phyloP scores from a whole-genome alignment of 139 green algal species.

The Diplosphaera chodatii region DNA sequence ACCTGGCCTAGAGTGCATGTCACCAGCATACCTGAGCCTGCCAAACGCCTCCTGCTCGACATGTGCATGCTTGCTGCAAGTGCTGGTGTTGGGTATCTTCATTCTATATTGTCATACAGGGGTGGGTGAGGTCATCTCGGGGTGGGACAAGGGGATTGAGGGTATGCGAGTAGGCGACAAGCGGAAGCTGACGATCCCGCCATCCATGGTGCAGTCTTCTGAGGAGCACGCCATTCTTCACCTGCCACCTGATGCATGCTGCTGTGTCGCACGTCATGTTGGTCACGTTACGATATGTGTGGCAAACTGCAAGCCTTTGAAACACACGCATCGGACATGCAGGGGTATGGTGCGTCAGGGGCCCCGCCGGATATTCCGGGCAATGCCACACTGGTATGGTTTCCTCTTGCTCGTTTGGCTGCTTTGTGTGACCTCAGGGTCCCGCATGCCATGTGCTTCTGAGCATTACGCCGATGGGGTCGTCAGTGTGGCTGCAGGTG shows the following conservation, averaged over 20 bases:
- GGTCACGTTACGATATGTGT: no score
- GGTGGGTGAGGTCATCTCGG: slow-evolving; percentile 66
- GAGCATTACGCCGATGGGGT: no score
- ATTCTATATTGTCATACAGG: no score
- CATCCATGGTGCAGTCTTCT: slow-evolving; percentile 50
- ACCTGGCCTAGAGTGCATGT: no score
- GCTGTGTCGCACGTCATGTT: no score
- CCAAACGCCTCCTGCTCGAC: no score
- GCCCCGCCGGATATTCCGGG: slow-evolving; percentile 56
- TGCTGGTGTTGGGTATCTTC: no score
- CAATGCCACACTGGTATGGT: slow-evolving; percentile 51
- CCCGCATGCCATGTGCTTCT: no score
- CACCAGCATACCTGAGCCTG: background rate
- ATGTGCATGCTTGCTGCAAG: background rate
- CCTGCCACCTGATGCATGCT: background rate
- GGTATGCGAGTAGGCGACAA: slow-evolving; percentile 92
- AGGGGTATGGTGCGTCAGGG: slow-evolving; percentile 66
- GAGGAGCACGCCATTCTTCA: background rate
- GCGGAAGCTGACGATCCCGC: slow-evolving; percentile 63
- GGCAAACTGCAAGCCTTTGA: no score
- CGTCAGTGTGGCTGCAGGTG: background rate
- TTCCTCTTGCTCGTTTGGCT: no score
- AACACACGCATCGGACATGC: background rate
- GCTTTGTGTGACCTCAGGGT: no score
- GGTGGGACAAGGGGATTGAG: slow-evolving; percentile 78